These are phyloP conservation scores for Phytophthora sojae DNA, from an alignment of 352 stramenopile species.

Conservation along the genomic window DNA sequence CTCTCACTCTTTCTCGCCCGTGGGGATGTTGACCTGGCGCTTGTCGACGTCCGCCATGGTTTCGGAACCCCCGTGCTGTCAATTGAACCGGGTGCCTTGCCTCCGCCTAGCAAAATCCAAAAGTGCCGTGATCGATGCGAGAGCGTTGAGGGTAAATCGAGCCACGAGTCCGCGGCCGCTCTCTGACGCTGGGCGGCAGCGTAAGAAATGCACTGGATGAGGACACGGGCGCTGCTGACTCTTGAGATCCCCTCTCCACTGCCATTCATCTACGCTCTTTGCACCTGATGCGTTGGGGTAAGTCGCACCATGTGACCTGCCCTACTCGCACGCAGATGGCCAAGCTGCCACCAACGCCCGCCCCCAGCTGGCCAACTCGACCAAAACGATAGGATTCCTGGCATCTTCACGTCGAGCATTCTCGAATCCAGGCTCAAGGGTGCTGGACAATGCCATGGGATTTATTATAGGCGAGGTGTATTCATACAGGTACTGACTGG, in stretches of 20 bases:
- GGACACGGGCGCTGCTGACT: constrained; percentile 28
- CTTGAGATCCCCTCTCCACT: constrained; percentile 24
- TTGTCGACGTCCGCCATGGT: constrained; percentile 35
- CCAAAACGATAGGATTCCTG: neutral
- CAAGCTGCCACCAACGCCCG: constrained; percentile 21
- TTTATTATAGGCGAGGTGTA: neutral
- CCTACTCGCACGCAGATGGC: constrained; percentile 39
- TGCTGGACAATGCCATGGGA: constrained; percentile 9
- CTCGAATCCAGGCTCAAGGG: neutral
- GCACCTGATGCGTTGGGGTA: constrained; percentile 24
- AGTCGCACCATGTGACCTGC: constrained; percentile 23
- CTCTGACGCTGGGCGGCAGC: constrained; percentile 21
- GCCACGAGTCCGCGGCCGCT: constrained; percentile 24
- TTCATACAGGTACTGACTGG: neutral
- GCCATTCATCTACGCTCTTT: constrained; percentile 36
- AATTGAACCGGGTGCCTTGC: constrained; percentile 20
- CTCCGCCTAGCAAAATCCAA: constrained; percentile 28
- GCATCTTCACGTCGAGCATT: constrained; percentile 12
- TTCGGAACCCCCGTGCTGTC: constrained; percentile 5
- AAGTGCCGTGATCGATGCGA: constrained; percentile 21
- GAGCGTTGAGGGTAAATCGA: constrained; percentile 22
- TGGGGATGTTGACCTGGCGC: constrained; percentile 25
- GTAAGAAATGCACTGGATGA: constrained; percentile 39
- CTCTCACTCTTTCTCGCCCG: constrained; percentile 32
- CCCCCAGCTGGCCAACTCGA: constrained; percentile 5